Conservation (phyloP, 2,329 filamentous ascomycete genomes). For the Nigrospora sphaerica region DNA sequence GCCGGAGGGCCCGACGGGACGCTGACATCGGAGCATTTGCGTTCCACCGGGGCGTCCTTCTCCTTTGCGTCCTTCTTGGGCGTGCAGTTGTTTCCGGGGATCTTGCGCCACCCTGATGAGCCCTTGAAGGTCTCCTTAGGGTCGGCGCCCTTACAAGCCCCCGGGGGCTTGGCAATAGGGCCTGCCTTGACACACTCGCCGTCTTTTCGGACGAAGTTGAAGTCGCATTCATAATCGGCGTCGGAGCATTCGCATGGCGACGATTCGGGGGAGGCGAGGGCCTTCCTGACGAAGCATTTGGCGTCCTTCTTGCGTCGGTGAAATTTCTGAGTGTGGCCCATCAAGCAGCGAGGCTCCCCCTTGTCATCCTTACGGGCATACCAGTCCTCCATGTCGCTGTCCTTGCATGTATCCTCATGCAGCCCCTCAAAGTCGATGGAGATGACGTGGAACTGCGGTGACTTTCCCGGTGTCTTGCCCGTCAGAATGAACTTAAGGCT, state of each 20-base stretch:
- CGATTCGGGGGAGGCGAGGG: conserved; percentile 67
- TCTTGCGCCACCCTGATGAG: conserved; percentile 84
- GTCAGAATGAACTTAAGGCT: conserved; percentile 84
- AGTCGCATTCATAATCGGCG: conserved; percentile 92
- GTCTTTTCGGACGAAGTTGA: conserved; percentile 71
- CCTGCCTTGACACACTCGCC: conserved; percentile 62
- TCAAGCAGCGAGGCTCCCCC: conserved; percentile 78
- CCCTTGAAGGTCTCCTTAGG: conserved; percentile 70
- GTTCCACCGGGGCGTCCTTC: conserved; percentile 61
- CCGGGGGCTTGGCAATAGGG: conserved; percentile 59
- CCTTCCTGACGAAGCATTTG: conserved; percentile 80
- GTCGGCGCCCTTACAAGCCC: conserved; percentile 59
- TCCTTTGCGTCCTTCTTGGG: conserved; percentile 54
- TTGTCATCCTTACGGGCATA: conserved; percentile 74
- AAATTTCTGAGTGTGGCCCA: conserved; percentile 92
- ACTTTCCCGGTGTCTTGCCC: conserved; percentile 45
- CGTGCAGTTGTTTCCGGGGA: conserved; percentile 74
- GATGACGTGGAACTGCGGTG: conserved; percentile 55
- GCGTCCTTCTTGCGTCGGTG: conserved; percentile 77
- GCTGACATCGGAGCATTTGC: conserved; percentile 62
- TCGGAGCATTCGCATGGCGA: conserved; percentile 76
- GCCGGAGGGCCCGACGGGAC: conserved; percentile 42
- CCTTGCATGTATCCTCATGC: conserved; percentile 70
- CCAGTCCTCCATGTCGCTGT: conserved; percentile 82
- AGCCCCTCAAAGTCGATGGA: conserved; percentile 78